phyloP scores from a whole-genome alignment of 495 filamentous ascomycete species.

The Neurospora discreta region DNA sequence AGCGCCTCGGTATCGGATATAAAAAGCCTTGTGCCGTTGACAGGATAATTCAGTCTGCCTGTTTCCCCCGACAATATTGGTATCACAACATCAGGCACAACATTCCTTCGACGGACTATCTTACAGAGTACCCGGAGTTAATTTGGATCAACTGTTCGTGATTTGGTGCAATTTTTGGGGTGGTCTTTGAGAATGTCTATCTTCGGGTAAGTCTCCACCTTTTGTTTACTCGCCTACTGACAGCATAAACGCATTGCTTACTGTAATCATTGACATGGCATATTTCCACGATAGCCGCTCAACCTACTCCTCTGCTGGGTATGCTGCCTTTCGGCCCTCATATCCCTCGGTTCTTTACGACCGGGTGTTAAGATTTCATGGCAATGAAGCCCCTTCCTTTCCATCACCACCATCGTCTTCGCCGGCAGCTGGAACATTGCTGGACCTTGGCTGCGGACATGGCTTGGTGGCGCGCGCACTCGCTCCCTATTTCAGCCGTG shows the following conservation, averaged over 20 bases:
- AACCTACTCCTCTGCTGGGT: conserved; percentile 42
- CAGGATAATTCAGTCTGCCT: neutral
- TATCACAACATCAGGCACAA: neutral
- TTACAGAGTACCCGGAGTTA: neutral
- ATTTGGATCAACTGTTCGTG: neutral
- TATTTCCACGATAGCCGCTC: conserved; percentile 14
- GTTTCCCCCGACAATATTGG: neutral
- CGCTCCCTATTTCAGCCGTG: conserved; percentile 33
- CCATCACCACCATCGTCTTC: neutral
- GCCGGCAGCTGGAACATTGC: conserved; percentile 22
- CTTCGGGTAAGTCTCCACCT: neutral
- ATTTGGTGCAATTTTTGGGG: neutral
- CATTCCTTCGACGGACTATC: neutral
- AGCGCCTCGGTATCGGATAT: neutral
- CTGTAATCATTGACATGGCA: neutral
- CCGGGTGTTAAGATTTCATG: conserved; percentile 44
- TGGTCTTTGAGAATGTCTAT: neutral
- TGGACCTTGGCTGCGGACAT: conserved; percentile 54
- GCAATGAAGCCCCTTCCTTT: neutral
- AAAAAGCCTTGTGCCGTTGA: neutral
- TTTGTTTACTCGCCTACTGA: neutral
- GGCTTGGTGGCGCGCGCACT: conserved; percentile 47
- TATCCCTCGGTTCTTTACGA: conserved; percentile 47
- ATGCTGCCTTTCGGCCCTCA: conserved; percentile 52
- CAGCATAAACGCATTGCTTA: neutral